Conservation (phyloP, 2,329 filamentous ascomycete genomes). For the Alternaria postmessia region DNA sequence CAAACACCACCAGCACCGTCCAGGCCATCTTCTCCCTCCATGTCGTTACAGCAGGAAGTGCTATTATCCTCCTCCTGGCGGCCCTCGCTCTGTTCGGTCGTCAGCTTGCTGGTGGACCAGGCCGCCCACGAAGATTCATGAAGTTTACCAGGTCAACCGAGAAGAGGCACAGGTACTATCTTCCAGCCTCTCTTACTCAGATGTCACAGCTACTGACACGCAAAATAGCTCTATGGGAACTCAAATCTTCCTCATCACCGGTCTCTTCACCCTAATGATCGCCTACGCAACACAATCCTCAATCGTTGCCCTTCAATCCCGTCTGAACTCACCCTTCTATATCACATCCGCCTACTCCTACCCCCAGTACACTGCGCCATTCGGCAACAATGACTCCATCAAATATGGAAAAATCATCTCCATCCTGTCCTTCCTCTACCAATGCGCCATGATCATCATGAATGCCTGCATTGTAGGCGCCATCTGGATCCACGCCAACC, state of each 20-base stretch:
- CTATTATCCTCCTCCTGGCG: constrained; percentile 20
- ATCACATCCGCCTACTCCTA: constrained; percentile 28
- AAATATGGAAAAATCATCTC: constrained; percentile 23
- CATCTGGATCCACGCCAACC: constrained; percentile 30
- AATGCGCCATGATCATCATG: constrained; percentile 24
- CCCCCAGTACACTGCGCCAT: constrained; percentile 15
- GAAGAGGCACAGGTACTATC: constrained; percentile 9
- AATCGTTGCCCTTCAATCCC: constrained; percentile 24
- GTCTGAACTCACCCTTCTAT: constrained; percentile 20
- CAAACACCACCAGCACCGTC: constrained; percentile 22
- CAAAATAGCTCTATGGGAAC: constrained; percentile 17
- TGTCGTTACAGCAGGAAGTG: constrained; percentile 22
- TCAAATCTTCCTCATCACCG: constrained; percentile 25
- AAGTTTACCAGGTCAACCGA: constrained; percentile 10
- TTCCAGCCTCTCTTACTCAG: no score
- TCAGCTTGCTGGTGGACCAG: constrained; percentile 20
- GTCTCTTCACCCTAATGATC: constrained; percentile 23
- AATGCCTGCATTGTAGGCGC: constrained; percentile 35
- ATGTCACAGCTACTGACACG: neutral
- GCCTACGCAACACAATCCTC: constrained; percentile 27
- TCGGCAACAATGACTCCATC: neutral
- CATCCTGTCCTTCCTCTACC: constrained; percentile 27
- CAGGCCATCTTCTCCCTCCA: constrained; percentile 29
- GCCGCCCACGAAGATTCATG: constrained; percentile 17
- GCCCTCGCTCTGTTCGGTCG: constrained; percentile 8